phyloP scores from a whole-genome alignment of 805 yeast genomes.

The Candida rishiriensis region DNA sequence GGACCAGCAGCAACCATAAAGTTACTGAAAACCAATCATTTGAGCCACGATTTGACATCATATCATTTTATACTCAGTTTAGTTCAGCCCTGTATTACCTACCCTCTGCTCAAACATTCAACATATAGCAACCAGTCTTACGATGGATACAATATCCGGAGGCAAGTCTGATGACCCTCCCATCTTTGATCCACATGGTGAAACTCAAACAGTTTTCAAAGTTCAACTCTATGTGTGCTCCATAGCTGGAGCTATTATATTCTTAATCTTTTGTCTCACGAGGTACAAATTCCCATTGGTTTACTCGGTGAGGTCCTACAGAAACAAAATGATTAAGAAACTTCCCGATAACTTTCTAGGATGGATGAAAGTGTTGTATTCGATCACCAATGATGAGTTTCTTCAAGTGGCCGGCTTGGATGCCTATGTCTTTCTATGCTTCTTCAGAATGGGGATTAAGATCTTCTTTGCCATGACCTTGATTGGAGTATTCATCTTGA shows the following conservation, averaged over 20 bases:
- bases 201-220: slow-evolving; percentile 51
- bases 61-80: no score
- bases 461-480: slow-evolving; percentile 39
- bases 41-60: no score
- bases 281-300: slow-evolving; percentile 54
- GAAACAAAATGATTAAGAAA: slow-evolving; percentile 39
- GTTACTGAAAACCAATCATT: no score
- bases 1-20: no score
- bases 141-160: not conserved
- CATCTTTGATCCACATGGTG: slow-evolving; percentile 36
- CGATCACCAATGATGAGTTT: slow-evolving; percentile 46
- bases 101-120: not conserved
- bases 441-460: slow-evolving; percentile 52
- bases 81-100: no score
- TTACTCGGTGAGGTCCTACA: slow-evolving; percentile 50
- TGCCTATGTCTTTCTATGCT: slow-evolving; percentile 54
- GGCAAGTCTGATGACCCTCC: slow-evolving; percentile 31
- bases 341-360: slow-evolving; percentile 47
- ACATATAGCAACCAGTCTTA: not conserved
- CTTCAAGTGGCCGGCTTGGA: slow-evolving; percentile 55
- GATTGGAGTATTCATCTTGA: slow-evolving; percentile 43
- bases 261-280: slow-evolving; percentile 44
- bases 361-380: slow-evolving; percentile 47
- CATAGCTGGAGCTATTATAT: slow-evolving; percentile 41
- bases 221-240: slow-evolving; percentile 50